Evolutionary conservation across 148 eudicot genomes (phyloP).

Genomic region (Spergularia bocconei): DNA sequence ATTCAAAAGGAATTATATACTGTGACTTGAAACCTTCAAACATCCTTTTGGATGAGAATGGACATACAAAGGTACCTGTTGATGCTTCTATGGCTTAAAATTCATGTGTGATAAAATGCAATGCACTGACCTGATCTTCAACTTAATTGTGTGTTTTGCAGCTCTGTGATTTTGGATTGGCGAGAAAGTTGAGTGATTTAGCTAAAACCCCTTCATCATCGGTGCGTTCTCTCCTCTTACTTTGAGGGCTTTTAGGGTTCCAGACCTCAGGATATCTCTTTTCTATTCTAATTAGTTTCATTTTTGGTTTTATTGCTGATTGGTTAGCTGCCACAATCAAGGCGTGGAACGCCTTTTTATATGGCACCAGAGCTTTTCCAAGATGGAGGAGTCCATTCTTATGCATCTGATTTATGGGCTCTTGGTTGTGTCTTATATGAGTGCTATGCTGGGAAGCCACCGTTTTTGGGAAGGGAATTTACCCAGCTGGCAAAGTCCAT

Average conservation of each 20-base stretch:
- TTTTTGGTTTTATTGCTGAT: constrained; percentile 19
- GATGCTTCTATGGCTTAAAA: background rate
- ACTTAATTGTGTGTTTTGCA: constrained; percentile 30
- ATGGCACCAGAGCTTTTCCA: constrained; percentile 99
- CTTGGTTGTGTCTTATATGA: constrained; percentile 97
- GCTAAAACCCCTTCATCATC: constrained; percentile 60
- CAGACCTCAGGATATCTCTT: background rate
- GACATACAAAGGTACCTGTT: constrained; percentile 62
- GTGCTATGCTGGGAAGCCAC: constrained; percentile 87
- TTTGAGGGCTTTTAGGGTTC: background rate
- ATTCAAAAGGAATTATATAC: constrained; percentile 89
- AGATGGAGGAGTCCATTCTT: constrained; percentile 97
- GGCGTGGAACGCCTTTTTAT: constrained; percentile 96
- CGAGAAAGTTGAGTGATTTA: constrained; percentile 86
- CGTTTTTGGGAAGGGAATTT: constrained; percentile 80
- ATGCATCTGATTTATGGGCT: constrained; percentile 96
- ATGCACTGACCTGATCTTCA: background rate
- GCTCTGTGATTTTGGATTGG: constrained; percentile 95
- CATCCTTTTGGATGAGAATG: constrained; percentile 90
- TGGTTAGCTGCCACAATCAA: constrained; percentile 84
- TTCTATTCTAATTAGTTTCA: background rate
- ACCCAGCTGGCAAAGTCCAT: constrained; percentile 84
- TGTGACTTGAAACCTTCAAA: constrained; percentile 97
- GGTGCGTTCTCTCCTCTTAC: constrained; percentile 42
- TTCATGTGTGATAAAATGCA: background rate